Evolutionary conservation across 306 rosid species (phyloP).

Genomic region (Sicyos baderoa): DNA sequence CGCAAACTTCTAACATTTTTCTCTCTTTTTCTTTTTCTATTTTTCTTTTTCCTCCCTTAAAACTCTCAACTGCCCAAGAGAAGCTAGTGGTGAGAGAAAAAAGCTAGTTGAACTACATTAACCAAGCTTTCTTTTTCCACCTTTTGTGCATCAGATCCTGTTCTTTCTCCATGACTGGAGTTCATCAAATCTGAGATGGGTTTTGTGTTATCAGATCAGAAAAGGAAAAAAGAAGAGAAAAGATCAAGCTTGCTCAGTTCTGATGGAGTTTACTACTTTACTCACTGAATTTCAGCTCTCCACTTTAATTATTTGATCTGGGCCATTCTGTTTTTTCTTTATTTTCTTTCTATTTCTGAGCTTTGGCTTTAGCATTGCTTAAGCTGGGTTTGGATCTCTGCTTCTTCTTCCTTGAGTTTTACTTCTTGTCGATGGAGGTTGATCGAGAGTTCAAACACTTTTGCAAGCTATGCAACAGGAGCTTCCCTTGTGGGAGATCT

Average conservation of each 20-base stretch:
- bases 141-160: constrained; percentile 51
- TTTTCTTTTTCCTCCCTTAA: constrained; percentile 13
- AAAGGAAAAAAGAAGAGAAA: not conserved
- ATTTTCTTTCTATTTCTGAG: not conserved
- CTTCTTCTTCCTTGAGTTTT: not conserved
- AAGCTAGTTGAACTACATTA: too few relatives aligned
- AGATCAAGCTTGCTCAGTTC: not conserved
- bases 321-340: not conserved
- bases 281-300: constrained; percentile 19
- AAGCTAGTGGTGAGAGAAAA: not conserved
- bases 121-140: constrained; percentile 16
- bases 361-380: not conserved
- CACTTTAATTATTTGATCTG: constrained; percentile 11
- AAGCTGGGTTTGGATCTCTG: constrained; percentile 1
- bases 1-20: constrained; percentile 8
- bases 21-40: not conserved
- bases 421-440: constrained; percentile 41
- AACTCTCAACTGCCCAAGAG: constrained; percentile 38
- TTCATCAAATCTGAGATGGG: constrained; percentile 28
- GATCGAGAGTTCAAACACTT: constrained; percentile 43
- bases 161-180: constrained; percentile 25
- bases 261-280: constrained; percentile 14
- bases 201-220: constrained; percentile 17
- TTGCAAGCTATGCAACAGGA: too few relatives aligned
- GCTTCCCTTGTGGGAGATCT: too few relatives aligned